phyloP scores from a whole-genome alignment of 2,329 filamentous ascomycete genomes.

The Aspergillus novofumigatus region DNA sequence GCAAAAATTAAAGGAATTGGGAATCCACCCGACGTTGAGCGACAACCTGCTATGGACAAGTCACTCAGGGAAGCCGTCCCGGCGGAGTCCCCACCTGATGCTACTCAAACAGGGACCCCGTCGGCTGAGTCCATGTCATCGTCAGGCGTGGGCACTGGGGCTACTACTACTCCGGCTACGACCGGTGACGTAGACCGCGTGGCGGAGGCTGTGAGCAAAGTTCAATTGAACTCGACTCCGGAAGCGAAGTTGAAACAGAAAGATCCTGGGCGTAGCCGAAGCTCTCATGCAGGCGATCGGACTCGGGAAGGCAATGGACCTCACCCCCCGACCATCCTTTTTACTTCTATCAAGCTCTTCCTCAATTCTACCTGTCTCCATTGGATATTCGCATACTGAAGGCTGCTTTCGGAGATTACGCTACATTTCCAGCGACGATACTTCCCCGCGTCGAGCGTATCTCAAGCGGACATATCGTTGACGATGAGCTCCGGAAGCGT shows the following conservation, averaged over 20 bases:
- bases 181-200: constrained; percentile 20
- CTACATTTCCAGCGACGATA: constrained; percentile 77
- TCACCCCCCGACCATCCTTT: constrained; percentile 55
- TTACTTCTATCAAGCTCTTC: constrained; percentile 82
- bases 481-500: constrained; percentile 76
- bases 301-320: constrained; percentile 35
- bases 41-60: constrained; percentile 49
- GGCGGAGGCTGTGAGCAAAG: constrained; percentile 20
- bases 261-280: constrained; percentile 8
- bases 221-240: constrained; percentile 16
- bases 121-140: constrained; percentile 20
- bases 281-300: constrained; percentile 9
- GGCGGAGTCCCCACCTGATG: constrained; percentile 44
- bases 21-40: constrained; percentile 54
- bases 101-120: constrained; percentile 42
- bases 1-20: constrained; percentile 68
- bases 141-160: constrained; percentile 5
- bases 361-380: constrained; percentile 84
- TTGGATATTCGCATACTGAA: constrained; percentile 91
- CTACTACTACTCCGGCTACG: constrained; percentile 8
- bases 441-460: constrained; percentile 85
- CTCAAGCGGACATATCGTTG: constrained; percentile 80
- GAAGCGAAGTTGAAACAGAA: constrained; percentile 23
- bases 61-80: constrained; percentile 47
- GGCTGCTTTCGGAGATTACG: constrained; percentile 79